phyloP scores from a whole-genome alignment of 345 rosid genomes.

The Angophora floribunda region DNA sequence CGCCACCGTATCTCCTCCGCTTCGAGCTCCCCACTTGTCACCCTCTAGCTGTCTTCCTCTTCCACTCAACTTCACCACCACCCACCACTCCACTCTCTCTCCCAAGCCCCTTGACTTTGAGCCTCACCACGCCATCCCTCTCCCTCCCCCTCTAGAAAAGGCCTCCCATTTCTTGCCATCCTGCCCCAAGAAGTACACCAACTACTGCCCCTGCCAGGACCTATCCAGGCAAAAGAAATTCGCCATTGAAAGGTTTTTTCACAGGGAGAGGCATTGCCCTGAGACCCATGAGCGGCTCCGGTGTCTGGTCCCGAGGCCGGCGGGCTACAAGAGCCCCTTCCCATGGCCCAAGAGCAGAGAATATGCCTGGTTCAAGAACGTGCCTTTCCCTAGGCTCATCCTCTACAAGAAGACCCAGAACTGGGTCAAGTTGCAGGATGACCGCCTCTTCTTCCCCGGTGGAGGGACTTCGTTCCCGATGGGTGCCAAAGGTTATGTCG shows the following conservation, averaged over 20 bases:
- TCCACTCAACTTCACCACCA: constrained; percentile 1
- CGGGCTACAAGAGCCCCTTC: constrained; percentile 41
- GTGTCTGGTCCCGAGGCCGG: constrained; percentile 57
- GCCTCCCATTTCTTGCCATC: constrained; percentile 6
- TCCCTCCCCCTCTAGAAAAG: background rate
- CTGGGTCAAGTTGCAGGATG: constrained; percentile 46
- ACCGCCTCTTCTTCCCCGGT: constrained; percentile 49
- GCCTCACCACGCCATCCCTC: constrained; percentile 23
- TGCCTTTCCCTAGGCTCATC: constrained; percentile 41
- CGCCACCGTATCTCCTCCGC: background rate
- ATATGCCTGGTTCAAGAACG: constrained; percentile 48
- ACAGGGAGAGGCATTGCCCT: constrained; percentile 63
- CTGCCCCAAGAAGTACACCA: constrained; percentile 46
- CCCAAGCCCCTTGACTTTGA: constrained; percentile 20
- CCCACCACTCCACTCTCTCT: background rate
- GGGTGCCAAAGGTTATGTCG: constrained; percentile 52
- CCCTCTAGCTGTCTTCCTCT: constrained; percentile 1
- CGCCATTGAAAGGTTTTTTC: constrained; percentile 16
- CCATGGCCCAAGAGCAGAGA: constrained; percentile 56
- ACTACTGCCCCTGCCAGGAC: constrained; percentile 59
- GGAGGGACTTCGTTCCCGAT: constrained; percentile 67
- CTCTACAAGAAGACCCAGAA: constrained; percentile 50
- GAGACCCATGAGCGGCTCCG: constrained; percentile 9
- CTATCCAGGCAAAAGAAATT: constrained; percentile 24
- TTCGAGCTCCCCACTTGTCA: background rate